Conservation (phyloP, 805 yeast species). For the Starmerella apis region DNA sequence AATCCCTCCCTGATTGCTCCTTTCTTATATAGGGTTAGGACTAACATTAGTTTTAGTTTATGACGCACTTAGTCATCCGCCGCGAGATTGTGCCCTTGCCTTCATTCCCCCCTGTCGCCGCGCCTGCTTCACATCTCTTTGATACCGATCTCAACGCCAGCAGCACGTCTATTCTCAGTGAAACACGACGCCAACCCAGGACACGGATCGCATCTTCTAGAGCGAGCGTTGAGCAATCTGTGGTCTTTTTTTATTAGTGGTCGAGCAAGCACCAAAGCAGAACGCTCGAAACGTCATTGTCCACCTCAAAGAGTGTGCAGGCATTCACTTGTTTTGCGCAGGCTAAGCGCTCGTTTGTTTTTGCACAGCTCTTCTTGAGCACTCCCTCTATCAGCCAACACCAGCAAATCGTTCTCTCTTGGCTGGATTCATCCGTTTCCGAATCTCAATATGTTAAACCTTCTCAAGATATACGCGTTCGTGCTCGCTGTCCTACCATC, state of each 20-base stretch:
- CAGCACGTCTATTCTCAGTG: neutral
- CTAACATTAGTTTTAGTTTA: neutral
- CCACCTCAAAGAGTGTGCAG: neutral
- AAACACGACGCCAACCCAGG: neutral
- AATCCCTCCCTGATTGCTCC: too few species aligned
- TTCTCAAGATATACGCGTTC: neutral
- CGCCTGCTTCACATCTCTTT: conserved; percentile 3
- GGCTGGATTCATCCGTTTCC: neutral
- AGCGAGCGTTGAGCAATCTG: neutral
- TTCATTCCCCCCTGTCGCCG: conserved; percentile 7
- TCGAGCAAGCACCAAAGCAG: neutral
- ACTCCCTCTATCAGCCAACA: neutral
- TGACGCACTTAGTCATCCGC: neutral
- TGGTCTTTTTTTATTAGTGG: neutral
- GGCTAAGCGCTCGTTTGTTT: neutral
- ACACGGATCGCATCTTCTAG: neutral
- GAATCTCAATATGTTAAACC: neutral
- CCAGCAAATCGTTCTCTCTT: neutral
- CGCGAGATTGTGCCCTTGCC: conserved; percentile 5
- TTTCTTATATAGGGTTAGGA: neutral
- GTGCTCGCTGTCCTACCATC: neutral
- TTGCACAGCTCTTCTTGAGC: neutral
- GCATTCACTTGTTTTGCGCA: conserved; percentile 3
- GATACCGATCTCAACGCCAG: neutral
- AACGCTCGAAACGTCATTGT: neutral